Percentiles rank a stretch among this genome's conserved stretches.
Conservation (phyloP, 306 rosid genomes). For the Biancaea sappan region DNA sequence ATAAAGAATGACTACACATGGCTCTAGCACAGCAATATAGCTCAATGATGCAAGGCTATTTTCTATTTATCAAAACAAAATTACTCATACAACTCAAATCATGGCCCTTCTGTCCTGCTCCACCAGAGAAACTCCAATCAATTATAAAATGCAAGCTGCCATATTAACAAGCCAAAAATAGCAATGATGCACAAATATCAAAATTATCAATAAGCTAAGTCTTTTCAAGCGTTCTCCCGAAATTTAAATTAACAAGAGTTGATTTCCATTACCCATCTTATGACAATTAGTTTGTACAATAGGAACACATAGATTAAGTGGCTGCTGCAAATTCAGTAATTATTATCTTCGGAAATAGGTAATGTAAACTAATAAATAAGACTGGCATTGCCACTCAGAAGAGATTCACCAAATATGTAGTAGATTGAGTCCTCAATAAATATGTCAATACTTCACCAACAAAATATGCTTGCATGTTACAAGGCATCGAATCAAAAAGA, state of each 20-base stretch:
- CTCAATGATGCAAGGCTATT: background rate
- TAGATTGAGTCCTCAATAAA: background rate
- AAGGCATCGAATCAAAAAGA: background rate
- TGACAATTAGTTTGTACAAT: background rate
- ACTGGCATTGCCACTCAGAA: background rate
- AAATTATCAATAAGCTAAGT: background rate
- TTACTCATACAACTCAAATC: background rate
- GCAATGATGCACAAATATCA: background rate
- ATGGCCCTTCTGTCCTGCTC: conserved; percentile 9
- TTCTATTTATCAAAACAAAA: background rate
- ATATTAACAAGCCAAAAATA: conserved; percentile 6
- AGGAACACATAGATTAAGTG: background rate
- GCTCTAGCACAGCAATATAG: background rate
- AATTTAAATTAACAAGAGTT: conserved; percentile 12
- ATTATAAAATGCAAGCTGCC: conserved; percentile 6
- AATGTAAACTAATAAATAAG: conserved; percentile 22
- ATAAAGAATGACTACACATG: conserved; percentile 3
- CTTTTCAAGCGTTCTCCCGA: conserved; percentile 8
- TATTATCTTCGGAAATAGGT: background rate
- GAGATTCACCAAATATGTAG: conserved; percentile 8
- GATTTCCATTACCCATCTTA: background rate
- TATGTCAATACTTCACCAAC: background rate
- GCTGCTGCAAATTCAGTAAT: background rate
- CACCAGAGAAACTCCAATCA: conserved; percentile 24
- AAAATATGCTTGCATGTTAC: background rate